These are phyloP conservation scores for Plasmopara muralis DNA, from an alignment of 352 stramenopile genomes.

Conservation along the genomic window DNA sequence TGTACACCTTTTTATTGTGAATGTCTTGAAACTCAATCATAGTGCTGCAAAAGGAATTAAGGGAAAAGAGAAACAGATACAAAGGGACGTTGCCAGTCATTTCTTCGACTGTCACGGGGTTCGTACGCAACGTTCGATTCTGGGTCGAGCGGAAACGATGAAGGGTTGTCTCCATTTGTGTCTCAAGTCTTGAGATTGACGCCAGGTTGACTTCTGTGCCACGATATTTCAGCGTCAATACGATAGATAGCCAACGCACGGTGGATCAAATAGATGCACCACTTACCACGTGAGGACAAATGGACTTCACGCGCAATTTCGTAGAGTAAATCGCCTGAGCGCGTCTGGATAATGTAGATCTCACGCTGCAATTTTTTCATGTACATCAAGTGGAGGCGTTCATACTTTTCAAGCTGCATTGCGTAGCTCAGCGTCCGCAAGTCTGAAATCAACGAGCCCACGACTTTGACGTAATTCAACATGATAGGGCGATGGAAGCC, in stretches of 20 bases:
- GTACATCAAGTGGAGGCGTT: constrained; percentile 55
- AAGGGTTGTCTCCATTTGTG: constrained; percentile 62
- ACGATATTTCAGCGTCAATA: background rate
- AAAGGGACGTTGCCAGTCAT: constrained; percentile 58
- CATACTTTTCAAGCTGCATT: constrained; percentile 76
- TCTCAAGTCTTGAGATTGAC: constrained; percentile 21
- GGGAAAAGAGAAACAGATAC: constrained; percentile 77
- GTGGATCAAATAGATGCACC: background rate
- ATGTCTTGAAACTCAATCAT: constrained; percentile 60
- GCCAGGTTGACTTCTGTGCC: too few species aligned
- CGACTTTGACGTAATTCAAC: constrained; percentile 62
- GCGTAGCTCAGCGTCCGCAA: constrained; percentile 62
- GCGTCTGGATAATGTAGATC: constrained; percentile 70
- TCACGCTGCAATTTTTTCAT: constrained; percentile 75
- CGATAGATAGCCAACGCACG: constrained; percentile 2
- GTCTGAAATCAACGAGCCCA: constrained; percentile 59
- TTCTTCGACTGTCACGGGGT: constrained; percentile 32
- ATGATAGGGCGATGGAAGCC: constrained; percentile 63
- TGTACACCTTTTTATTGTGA: constrained; percentile 57
- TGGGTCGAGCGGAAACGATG: constrained; percentile 56
- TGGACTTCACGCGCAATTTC: constrained; percentile 62
- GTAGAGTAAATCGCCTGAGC: constrained; percentile 51
- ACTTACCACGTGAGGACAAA: constrained; percentile 35
- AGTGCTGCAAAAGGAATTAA: constrained; percentile 79
- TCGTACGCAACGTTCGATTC: constrained; percentile 33